Evolutionary conservation across 768 basidiomycete genomes (phyloP).

Genomic region (Auriculariales sp.): DNA sequence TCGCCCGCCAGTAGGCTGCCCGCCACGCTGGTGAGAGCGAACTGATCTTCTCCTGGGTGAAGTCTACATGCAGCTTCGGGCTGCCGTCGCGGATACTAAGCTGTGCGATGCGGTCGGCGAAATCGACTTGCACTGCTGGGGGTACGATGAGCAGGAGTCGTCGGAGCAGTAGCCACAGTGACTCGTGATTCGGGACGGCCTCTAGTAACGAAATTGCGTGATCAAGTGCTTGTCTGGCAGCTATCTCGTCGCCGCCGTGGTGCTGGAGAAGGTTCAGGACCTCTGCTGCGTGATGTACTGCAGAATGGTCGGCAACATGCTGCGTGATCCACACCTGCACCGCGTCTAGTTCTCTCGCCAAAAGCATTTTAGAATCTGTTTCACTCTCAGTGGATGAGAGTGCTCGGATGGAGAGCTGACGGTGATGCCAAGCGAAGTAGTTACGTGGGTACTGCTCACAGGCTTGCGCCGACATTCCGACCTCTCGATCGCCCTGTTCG

Average conservation of each 20-base stretch:
- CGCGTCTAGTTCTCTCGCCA: constrained; percentile 23
- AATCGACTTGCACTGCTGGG: too few relatives aligned
- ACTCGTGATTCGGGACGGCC: constrained; percentile 41
- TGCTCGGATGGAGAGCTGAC: constrained; percentile 31
- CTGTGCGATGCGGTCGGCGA: too few relatives aligned
- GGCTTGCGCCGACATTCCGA: constrained; percentile 30
- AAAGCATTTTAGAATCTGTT: constrained; percentile 15
- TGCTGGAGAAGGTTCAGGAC: constrained; percentile 10
- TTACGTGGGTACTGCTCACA: constrained; percentile 56
- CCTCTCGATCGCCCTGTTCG: constrained; percentile 29
- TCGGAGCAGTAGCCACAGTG: constrained; percentile 51
- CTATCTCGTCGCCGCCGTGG: neutral
- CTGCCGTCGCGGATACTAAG: too few relatives aligned
- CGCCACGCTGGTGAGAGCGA: too few relatives aligned
- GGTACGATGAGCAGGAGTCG: constrained; percentile 6
- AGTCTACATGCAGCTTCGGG: too few relatives aligned
- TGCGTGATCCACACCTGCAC: constrained; percentile 38
- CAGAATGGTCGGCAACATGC: constrained; percentile 57
- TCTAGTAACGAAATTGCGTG: constrained; percentile 37
- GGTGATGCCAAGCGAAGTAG: constrained; percentile 61
- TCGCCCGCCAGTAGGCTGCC: too few relatives aligned
- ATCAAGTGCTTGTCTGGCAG: constrained; percentile 3
- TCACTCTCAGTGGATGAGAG: constrained; percentile 5
- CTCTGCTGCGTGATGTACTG: constrained; percentile 37
- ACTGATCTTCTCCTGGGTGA: too few relatives aligned